These are phyloP conservation scores for Neofusicoccum kwambonambiense DNA, from an alignment of 2,329 filamentous ascomycete genomes.

Conservation along the genomic window DNA sequence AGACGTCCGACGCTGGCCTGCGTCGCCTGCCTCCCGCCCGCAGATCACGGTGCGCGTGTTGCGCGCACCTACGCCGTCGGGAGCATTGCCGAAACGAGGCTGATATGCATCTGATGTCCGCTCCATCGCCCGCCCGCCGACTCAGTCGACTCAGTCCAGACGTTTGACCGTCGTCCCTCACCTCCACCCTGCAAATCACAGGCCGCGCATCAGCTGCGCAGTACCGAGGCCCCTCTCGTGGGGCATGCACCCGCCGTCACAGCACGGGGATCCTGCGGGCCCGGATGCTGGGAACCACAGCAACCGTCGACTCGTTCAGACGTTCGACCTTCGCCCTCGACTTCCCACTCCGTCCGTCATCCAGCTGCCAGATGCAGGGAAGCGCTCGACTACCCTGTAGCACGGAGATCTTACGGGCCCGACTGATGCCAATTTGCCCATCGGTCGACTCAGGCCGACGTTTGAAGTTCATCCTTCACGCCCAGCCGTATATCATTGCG, in stretches of 20 bases:
- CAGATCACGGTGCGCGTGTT: background rate
- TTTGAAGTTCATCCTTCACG: too few species aligned
- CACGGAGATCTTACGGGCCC: too few species aligned
- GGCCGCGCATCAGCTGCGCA: background rate
- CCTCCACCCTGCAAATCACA: background rate
- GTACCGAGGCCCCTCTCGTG: too few species aligned
- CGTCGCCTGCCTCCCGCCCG: background rate
- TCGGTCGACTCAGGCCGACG: too few species aligned
- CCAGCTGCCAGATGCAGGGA: too few species aligned
- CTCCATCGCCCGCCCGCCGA: background rate
- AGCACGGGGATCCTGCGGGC: background rate
- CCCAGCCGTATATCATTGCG: too few species aligned
- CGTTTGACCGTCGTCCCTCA: background rate
- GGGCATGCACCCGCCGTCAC: too few species aligned
- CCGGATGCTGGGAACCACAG: background rate
- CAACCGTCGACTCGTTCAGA: constrained; percentile 1
- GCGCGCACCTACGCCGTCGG: background rate
- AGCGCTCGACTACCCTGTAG: too few species aligned
- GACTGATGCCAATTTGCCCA: too few species aligned
- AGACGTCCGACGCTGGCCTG: background rate
- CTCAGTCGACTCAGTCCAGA: background rate
- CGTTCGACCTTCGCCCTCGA: background rate
- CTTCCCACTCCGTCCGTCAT: too few species aligned
- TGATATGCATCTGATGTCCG: background rate
- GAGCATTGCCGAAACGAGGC: background rate